Base-by-base conservation (phyloP, 2,329 filamentous ascomycete species). In the Arthrobotrys sphaeroides region DNA sequence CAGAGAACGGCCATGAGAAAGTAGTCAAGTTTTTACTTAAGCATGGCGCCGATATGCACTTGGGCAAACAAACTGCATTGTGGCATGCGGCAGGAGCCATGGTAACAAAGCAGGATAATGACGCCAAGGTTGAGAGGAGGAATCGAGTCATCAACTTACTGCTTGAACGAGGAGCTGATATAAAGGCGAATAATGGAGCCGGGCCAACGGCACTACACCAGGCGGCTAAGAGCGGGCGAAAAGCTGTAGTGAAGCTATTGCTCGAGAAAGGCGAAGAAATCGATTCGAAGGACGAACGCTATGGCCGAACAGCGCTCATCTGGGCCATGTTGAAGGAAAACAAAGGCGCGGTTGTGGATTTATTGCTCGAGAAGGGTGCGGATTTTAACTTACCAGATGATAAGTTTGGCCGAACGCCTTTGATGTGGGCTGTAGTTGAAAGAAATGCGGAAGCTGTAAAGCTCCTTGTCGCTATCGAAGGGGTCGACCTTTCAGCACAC, bases 191-290 rank as follows among this genome's bases (percentile, higher is more conserved):
- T 10, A 36, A 33, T 26, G 20, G 33, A 12, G 20, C n/a, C 9
- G 60, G 60, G 2, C 43, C 12, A 20, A n/a, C 60, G 16, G n/a
- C 60, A 12, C 13, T 65, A 6, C 38, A 22, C 5, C 16, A 18
- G 13, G 60, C 60, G 3, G 60, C 49, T n/a, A 36, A 49, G 13
- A 33, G 13, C 10, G 49, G 26, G n/a, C 43, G 53, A 13, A 18
- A 12, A 10, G 42, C 13, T 6, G 60, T 65, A 0, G 60, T 65
- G 22, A 18, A 53, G n/a, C 5, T 28, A 20, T 38, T 65, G 28
- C 26, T 65, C 5, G 60, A 65, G 9, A 33, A 67, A 3, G 49
- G 64, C 16, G 64, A 38, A 12, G 9, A 43, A 2, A 6, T 67
- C 1, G 24, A 67, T 1, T 1, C n/a, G 6, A 53, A 24, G n/a